Base-by-base conservation (phyloP, 148 eudicot species). In the Rhododendron molle region DNA sequence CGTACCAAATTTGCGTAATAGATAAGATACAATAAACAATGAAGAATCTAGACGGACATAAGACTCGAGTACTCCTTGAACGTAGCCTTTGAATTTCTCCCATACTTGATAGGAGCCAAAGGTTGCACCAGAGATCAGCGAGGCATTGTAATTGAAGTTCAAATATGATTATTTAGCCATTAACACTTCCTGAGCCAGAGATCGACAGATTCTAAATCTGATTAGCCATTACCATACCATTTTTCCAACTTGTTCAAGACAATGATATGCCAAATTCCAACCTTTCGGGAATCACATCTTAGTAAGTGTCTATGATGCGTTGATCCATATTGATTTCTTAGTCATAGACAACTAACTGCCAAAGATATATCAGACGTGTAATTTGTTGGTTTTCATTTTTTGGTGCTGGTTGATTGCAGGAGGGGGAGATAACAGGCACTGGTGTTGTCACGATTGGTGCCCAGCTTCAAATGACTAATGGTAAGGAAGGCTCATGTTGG, bases 391-490 rank as follows among this genome's bases (percentile, higher is more conserved):
- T 77, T 47, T 46, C 8, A 49, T 36, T 87, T 87, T 77, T 15
- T 76, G 84, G 67, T 54, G 81, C 11, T 47, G 78, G 34, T 87
- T 50, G 15, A 21, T 84, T 91, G 87, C 85, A 95, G 96, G 99
- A 96, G 60, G 94, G 95, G 46, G 96, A 93, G 86, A 86, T 93
- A 28, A 20, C 83, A 86, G 94, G 88, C 15, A 74, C 88, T 77
- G 93, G 93, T 43, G 89, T 89, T 82, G 92, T 93, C 73, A 93
- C 76, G 89, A 85, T 84, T 86, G 94, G 91, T 79, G 90, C 89
- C 60, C 92, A 90, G 52, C 91, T 93, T 82, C 90, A 88, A 81
- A 90, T 7, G 80, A 82, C 86, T 47, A 92, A 78, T 84, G 97
- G 99, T 95, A 91, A 54, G 92, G 34, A 67, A 60, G 43, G 47